Percentiles rank a stretch among this genome's conserved stretches.
Evolutionary conservation across 2,329 filamentous ascomycete genomes (phyloP).

Genomic region (Curvularia sp.): DNA sequence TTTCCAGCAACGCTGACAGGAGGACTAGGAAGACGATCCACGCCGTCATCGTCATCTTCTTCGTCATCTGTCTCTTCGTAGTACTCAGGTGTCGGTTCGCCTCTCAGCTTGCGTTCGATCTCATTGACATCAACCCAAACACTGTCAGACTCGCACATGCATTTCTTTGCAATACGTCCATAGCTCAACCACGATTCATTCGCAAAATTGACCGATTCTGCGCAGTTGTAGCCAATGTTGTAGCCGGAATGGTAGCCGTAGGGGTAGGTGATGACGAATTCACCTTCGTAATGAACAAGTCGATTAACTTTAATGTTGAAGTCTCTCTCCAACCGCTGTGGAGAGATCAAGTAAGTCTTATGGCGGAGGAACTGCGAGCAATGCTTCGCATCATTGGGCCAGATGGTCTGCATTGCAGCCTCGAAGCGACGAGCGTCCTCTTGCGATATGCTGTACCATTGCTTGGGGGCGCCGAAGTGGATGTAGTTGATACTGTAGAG

Average conservation of each 20-base stretch:
- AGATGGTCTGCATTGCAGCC: slow-evolving; percentile 91
- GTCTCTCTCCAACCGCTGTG: slow-evolving; percentile 81
- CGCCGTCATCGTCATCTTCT: slow-evolving; percentile 66
- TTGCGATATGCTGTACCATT: slow-evolving; percentile 99
- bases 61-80: slow-evolving; percentile 79
- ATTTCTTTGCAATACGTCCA: slow-evolving; percentile 94
- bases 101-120: slow-evolving; percentile 90
- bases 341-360: slow-evolving; percentile 97
- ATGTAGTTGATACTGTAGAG: slow-evolving; percentile 99
- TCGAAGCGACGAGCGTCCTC: slow-evolving; percentile 93
- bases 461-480: slow-evolving; percentile 97
- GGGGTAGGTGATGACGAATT: slow-evolving; percentile 98
- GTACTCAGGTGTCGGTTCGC: slow-evolving; percentile 80
- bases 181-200: slow-evolving; percentile 94
- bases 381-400: slow-evolving; percentile 92
- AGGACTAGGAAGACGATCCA: slow-evolving; percentile 74
- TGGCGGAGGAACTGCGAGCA: slow-evolving; percentile 96
- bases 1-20: slow-evolving; percentile 76
- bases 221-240: slow-evolving; percentile 97
- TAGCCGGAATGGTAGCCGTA: slow-evolving; percentile 99
- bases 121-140: slow-evolving; percentile 98
- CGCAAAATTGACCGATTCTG: slow-evolving; percentile 98
- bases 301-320: slow-evolving; percentile 97
- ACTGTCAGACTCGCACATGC: slow-evolving; percentile 94
- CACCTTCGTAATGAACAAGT: slow-evolving; percentile 91